Conservation (phyloP, 805 yeast species). For the Ogataea ramenticola region DNA sequence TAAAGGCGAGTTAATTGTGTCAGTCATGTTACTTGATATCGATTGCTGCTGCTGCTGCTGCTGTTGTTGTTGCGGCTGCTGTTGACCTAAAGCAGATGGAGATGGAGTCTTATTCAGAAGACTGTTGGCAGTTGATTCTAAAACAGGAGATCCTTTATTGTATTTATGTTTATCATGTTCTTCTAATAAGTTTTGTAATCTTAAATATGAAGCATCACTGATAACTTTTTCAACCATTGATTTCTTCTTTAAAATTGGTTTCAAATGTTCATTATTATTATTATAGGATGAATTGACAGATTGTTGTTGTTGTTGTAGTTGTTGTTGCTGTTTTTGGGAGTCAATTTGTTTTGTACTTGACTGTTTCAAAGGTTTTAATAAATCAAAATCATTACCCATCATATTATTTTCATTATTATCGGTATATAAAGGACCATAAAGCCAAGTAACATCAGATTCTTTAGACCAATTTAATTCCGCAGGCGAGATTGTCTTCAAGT, state of each 20-base stretch:
- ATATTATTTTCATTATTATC: slow-evolving; percentile 5
- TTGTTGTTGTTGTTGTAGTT: slow-evolving; percentile 3
- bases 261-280: slow-evolving; percentile 33
- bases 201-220: slow-evolving; percentile 38
- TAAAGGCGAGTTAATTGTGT: slow-evolving; percentile 10
- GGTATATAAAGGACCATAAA: slow-evolving; percentile 72
- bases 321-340: background rate
- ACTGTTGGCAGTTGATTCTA: slow-evolving; percentile 20
- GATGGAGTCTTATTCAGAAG: slow-evolving; percentile 10
- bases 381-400: background rate
- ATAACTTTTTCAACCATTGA: slow-evolving; percentile 78
- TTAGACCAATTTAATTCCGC: slow-evolving; percentile 93
- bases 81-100: background rate
- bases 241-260: slow-evolving; percentile 84
- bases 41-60: too few relatives aligned
- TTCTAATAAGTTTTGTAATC: slow-evolving; percentile 24
- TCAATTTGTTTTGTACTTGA: background rate
- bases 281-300: too few relatives aligned
- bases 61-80: too few relatives aligned
- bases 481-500: slow-evolving; percentile 76
- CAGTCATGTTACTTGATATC: slow-evolving; percentile 3
- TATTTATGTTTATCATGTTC: slow-evolving; percentile 17
- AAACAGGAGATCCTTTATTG: slow-evolving; percentile 25
- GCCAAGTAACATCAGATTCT: slow-evolving; percentile 96
- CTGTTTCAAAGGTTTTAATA: background rate